A percentile compares a stretch with the other conserved stretches of the same genome.
Conservation (phyloP, 164 flowering plant genomes). For the Sedum album region DNA sequence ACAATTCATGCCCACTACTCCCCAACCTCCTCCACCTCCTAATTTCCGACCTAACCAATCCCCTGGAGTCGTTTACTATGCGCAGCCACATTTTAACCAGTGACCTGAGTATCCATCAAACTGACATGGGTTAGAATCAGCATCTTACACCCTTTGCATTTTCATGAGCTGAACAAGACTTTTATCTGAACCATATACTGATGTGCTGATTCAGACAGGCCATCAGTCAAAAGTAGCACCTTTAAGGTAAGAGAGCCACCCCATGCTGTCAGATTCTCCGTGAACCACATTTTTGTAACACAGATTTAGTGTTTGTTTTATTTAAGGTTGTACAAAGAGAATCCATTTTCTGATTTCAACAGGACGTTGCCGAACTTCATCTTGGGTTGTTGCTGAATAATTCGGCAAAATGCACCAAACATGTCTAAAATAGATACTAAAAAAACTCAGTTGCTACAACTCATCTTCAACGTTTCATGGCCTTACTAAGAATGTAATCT, state of each 20-base stretch:
- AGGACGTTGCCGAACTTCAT: neutral
- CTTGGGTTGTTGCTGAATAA: neutral
- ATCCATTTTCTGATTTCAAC: neutral
- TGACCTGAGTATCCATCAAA: constrained; percentile 12
- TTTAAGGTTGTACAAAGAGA: neutral
- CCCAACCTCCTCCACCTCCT: constrained; percentile 44
- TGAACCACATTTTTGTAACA: constrained; percentile 4
- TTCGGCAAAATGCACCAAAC: too few relatives aligned
- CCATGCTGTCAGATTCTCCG: neutral
- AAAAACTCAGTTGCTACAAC: too few relatives aligned
- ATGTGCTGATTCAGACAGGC: neutral
- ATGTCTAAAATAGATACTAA: too few relatives aligned
- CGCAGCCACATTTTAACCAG: constrained; percentile 34
- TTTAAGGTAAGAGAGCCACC: neutral
- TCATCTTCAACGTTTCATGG: too few relatives aligned
- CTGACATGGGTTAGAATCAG: neutral
- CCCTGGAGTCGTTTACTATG: constrained; percentile 55
- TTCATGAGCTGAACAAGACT: neutral
- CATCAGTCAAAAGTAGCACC: neutral
- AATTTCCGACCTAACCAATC: constrained; percentile 69
- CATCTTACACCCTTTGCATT: neutral
- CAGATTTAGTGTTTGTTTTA: constrained; percentile 2
- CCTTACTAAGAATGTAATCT: neutral
- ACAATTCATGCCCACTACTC: constrained; percentile 18
- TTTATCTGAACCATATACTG: neutral